Conservation (phyloP, 2,329 filamentous ascomycete species). For the Dryadomyces sulphureus region DNA sequence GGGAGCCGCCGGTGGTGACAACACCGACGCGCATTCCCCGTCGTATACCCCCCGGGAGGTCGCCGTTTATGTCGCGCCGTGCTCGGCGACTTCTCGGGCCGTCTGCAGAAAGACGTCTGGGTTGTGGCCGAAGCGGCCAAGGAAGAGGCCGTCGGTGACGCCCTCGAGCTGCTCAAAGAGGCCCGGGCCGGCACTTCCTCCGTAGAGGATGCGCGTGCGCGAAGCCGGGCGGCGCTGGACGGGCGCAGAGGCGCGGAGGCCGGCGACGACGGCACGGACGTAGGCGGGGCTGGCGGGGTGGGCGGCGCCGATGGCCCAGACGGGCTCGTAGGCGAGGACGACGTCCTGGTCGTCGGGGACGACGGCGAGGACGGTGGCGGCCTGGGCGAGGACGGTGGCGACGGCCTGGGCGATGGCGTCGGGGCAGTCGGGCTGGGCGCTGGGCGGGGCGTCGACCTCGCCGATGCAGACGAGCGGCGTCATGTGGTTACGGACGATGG, state of each 20-base stretch:
- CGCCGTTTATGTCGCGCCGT: not conserved
- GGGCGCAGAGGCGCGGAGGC: constrained; percentile 40
- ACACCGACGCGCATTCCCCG: no score
- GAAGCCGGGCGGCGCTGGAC: constrained; percentile 29
- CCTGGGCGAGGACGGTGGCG: constrained; percentile 49
- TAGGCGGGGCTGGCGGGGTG: constrained; percentile 59
- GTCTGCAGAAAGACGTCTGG: constrained; percentile 56
- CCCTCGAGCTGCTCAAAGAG: constrained; percentile 53
- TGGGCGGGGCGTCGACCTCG: constrained; percentile 38
- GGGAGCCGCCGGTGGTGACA: no score
- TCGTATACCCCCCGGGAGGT: no score
- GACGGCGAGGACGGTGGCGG: constrained; percentile 45
- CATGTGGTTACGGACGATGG: constrained; percentile 53
- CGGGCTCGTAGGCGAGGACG: constrained; percentile 72
- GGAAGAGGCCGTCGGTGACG: constrained; percentile 64
- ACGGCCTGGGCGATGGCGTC: constrained; percentile 34
- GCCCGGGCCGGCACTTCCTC: constrained; percentile 69
- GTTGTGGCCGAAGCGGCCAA: constrained; percentile 72
- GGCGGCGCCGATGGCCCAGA: constrained; percentile 72
- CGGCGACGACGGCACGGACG: constrained; percentile 54
- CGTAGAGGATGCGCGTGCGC: constrained; percentile 58
- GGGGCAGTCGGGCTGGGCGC: not conserved
- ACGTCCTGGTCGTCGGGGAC: constrained; percentile 51
- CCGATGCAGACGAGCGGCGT: constrained; percentile 70
- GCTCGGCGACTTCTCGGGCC: constrained; percentile 49